These are phyloP conservation scores for Mycena rosella DNA, from an alignment of 768 basidiomycete genomes.

Conservation along the genomic window DNA sequence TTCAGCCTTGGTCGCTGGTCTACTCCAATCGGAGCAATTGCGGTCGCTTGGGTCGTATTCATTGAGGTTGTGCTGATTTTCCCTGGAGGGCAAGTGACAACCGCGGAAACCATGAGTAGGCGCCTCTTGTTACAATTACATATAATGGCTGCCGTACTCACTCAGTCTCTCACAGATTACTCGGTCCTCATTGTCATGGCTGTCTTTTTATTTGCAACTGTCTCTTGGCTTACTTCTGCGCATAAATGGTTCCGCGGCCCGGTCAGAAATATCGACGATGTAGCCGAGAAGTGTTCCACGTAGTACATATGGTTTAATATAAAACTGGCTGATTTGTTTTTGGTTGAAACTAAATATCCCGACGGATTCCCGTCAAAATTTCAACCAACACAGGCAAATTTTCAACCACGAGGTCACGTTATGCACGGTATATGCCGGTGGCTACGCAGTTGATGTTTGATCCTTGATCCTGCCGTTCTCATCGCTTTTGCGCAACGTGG, in stretches of 20 bases:
- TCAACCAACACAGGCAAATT: too few relatives aligned
- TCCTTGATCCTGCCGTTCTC: too few relatives aligned
- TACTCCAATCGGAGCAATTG: conserved; percentile 68
- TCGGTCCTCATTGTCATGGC: conserved; percentile 74
- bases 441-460: too few relatives aligned
- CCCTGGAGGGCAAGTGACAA: conserved; percentile 56
- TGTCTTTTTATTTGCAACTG: conserved; percentile 73
- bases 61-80: conserved; percentile 73
- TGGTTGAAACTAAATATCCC: too few relatives aligned
- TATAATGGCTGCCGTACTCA: too few relatives aligned
- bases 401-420: too few relatives aligned
- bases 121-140: too few relatives aligned
- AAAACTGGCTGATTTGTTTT: too few relatives aligned
- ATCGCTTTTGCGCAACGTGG: too few relatives aligned
- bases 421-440: too few relatives aligned
- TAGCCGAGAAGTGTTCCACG: background rate
- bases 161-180: conserved; percentile 70
- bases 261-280: conserved; percentile 60
- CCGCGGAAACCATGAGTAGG: conserved; percentile 68
- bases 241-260: conserved; percentile 80
- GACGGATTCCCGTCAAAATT: too few relatives aligned
- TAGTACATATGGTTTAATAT: too few relatives aligned
- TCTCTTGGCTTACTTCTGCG: conserved; percentile 76
- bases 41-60: conserved; percentile 76
- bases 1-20: conserved; percentile 74